Conservation (phyloP, 1,284 basidiomycete genomes). For the Meira miltonrushii region DNA sequence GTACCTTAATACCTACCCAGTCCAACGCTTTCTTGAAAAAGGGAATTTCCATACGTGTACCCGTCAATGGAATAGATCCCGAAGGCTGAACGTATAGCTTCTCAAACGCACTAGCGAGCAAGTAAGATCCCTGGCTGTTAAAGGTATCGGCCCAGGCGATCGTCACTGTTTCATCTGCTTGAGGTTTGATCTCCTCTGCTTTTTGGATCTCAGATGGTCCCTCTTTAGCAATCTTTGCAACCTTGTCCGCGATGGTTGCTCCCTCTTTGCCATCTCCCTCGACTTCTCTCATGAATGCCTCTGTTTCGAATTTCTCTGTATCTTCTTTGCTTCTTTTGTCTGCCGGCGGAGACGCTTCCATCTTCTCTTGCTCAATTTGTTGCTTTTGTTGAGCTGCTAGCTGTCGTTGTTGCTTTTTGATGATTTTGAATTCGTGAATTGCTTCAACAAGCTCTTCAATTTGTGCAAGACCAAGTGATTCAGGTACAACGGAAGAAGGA, state of each 20-base stretch:
- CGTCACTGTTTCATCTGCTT: slow-evolving; percentile 20
- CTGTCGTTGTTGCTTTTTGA: slow-evolving; percentile 46
- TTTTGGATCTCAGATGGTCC: neutral
- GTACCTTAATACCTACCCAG: slow-evolving; percentile 54
- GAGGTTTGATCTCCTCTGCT: slow-evolving; percentile 2
- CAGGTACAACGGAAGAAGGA: slow-evolving; percentile 45
- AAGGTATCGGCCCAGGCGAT: slow-evolving; percentile 55
- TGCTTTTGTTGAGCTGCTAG: slow-evolving; percentile 19
- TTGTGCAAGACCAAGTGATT: slow-evolving; percentile 54
- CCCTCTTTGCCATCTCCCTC: neutral
- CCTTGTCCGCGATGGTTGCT: neutral
- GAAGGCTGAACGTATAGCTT: slow-evolving; percentile 55
- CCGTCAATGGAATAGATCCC: slow-evolving; percentile 53
- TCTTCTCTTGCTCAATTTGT: neutral
- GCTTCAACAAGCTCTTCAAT: slow-evolving; percentile 55
- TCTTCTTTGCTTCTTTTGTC: neutral
- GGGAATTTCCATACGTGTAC: slow-evolving; percentile 42
- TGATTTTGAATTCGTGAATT: slow-evolving; percentile 52
- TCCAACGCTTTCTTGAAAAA: slow-evolving; percentile 51
- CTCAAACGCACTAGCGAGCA: slow-evolving; percentile 53
- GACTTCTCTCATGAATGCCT: neutral
- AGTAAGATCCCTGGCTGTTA: slow-evolving; percentile 51
- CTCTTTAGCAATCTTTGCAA: neutral
- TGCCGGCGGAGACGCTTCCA: neutral
- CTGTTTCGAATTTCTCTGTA: neutral